Evolutionary conservation across 306 rosid species (phyloP), one percentile per base, ranked within the genome.

Genomic region (Inga laurina): DNA sequence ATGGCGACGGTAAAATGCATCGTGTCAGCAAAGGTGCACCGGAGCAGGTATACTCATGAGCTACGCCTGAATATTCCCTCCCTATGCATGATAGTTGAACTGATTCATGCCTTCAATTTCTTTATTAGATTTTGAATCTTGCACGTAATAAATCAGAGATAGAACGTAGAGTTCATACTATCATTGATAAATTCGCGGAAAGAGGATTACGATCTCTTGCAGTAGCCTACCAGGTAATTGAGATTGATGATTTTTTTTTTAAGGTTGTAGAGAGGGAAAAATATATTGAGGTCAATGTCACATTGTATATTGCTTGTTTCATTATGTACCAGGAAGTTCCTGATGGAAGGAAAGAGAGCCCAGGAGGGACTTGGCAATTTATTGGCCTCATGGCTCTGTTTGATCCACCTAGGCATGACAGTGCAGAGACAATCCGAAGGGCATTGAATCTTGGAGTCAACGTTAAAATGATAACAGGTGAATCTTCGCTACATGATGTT

Each of bases 21-120:
- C 90, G 98, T 10, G 97, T 90, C 75, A 91, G 97, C 91, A 94
- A 94, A 83, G 98, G 98, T 57, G 98, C 98, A 14, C 98, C 97
- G 2, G 98, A 94, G 83, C 98, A 94, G 97, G 98, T 94, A 79
- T 22, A 62, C 45, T 66, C 22, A 83, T 27, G 35, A 59, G 82
- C 78, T 30, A 13, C 35, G 13, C 56, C 22, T 48, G 32, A 70
- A 32, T 32, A 15, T 6, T 67, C 65, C 65, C 27, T 51, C 2
- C 75, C 62, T 82, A 35, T 78, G 66, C 76, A 27, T 76, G 64
- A 80, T 52, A 74, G 46, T 43, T 37, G 32, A 72, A 32, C 35
- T 80, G 64, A 87, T 79, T 78, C 78, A 7, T 61, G 41, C 54
- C 48, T 87, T 76, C n/a, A 44, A 35, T 85, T 74, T 83, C 39